Conservation (phyloP, 305 asterid species). For the Fraxinus dipetala region DNA sequence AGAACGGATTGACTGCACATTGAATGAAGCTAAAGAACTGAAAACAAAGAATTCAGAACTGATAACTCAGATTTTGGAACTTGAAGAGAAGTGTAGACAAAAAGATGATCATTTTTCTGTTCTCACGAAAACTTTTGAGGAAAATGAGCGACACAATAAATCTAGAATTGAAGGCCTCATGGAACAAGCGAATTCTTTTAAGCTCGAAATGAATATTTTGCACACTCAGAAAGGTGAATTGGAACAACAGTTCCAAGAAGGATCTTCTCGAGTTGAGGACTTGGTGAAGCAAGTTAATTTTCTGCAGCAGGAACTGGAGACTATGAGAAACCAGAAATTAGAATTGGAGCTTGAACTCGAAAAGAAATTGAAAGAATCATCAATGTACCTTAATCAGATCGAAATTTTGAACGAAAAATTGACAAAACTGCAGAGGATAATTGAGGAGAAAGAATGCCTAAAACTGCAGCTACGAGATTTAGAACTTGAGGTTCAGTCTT, state of each 20-base stretch:
- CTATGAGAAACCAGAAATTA: constrained; percentile 12
- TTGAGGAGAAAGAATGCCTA: constrained; percentile 28
- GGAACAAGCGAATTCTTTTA: constrained; percentile 15
- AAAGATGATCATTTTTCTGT: constrained; percentile 30
- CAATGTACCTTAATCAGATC: constrained; percentile 26
- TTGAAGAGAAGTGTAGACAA: constrained; percentile 25
- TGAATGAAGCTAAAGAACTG: constrained; percentile 24
- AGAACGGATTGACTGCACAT: constrained; percentile 19
- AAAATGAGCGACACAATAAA: constrained; percentile 26
- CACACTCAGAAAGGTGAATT: constrained; percentile 24
- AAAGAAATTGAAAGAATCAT: constrained; percentile 31
- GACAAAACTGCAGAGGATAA: constrained; percentile 5
- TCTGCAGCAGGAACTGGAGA: constrained; percentile 32
- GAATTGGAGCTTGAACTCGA: constrained; percentile 34
- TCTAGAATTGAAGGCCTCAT: constrained; percentile 31
- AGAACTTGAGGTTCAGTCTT: constrained; percentile 32
- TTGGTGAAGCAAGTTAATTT: constrained; percentile 28
- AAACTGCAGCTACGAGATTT: constrained; percentile 26
- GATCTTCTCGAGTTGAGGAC: constrained; percentile 27
- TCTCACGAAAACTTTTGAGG: constrained; percentile 24
- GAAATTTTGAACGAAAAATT: constrained; percentile 39
- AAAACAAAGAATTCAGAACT: constrained; percentile 28
- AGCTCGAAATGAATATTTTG: constrained; percentile 20
- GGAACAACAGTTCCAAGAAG: constrained; percentile 30
- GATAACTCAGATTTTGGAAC: constrained; percentile 21